Conservation (phyloP, 306 rosid species). For the Rosa persica region DNA sequence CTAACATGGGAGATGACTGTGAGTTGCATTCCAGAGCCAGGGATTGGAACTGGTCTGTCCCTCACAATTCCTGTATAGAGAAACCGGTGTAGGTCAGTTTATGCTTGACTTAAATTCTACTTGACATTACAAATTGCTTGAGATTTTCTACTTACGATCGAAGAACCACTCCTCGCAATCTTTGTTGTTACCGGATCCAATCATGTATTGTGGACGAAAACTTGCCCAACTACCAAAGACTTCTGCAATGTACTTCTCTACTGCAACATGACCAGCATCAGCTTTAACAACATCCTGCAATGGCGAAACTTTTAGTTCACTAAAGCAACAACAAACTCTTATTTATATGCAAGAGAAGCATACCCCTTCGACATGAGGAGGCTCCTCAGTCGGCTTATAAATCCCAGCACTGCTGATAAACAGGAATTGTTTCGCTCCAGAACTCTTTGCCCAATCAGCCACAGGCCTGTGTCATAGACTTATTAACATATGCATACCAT, state of each 20-base stretch:
- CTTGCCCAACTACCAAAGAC: conserved; percentile 64
- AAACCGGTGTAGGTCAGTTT: not conserved
- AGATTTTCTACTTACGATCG: conserved; percentile 54
- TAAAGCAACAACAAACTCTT: not conserved
- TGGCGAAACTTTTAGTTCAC: conserved; percentile 8
- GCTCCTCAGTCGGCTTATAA: conserved; percentile 85
- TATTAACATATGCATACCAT: not conserved
- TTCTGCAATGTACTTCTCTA: conserved; percentile 75
- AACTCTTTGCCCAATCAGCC: conserved; percentile 87
- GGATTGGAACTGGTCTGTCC: conserved; percentile 84
- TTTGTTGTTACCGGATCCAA: conserved; percentile 97
- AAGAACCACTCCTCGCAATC: conserved; percentile 98
- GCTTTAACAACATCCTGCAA: conserved; percentile 80
- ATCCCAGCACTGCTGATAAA: conserved; percentile 96
- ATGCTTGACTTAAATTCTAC: not conserved
- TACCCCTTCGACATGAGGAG: conserved; percentile 98
- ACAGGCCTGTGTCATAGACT: conserved; percentile 58
- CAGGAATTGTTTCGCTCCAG: conserved; percentile 84
- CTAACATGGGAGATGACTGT: conserved; percentile 78
- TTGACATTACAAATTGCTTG: not conserved
- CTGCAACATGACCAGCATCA: conserved; percentile 88
- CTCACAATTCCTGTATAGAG: conserved; percentile 71
- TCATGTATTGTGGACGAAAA: conserved; percentile 89
- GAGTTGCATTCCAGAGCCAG: conserved; percentile 88
- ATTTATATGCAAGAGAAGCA: conserved; percentile 12